Base-by-base conservation (phyloP, 495 filamentous ascomycete species). In the Schizothecium vesticola region DNA sequence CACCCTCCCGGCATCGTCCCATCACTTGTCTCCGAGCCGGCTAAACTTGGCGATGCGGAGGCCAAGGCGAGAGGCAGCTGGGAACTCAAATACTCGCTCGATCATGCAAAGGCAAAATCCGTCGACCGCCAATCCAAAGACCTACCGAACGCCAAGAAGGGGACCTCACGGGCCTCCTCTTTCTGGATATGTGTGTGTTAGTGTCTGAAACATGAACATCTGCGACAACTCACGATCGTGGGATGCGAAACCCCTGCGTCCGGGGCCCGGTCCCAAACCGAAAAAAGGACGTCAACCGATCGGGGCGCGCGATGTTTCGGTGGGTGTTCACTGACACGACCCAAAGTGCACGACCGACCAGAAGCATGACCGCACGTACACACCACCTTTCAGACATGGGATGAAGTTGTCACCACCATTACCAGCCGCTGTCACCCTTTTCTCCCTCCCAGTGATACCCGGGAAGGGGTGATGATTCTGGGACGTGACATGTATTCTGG, bases 221-320 rank as follows among this genome's bases (percentile, higher is more conserved):
- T 51, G 43, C 43, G 43, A 51, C 43, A 51, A 51, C 19, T 51
- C 43, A n/a, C 43, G 43, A 51, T 51, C 43, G 43, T 51, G 43
- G 43, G 43, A 51, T 59, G 58, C 13, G 58, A 28, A 59, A 59
- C 58, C 58, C 58, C 58, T 59, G 58, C 58, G 58, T 59, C 23
- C 58, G 23, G 12, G 23, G 28, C 22, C 58, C 22, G 58, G 13
- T 6, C 22, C 58, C 58, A 24, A 59, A 59, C 58, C 58, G 26
- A 59, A n/a, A n/a, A 51, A 51, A n/a, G 1, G 19, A n/a, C 16
- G 22, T 28, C 6, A n/a, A 51, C 58, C 58, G 58, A 59, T 59
- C 58, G 58, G 24, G 22, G 24, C 43, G 16, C 19, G 43, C 43
- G 43, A 51, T 51, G 43, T 51, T 51, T 51, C 43, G 43, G 43